Conservation (phyloP, 2,329 filamentous ascomycete species). For the Colletotrichum sidae region DNA sequence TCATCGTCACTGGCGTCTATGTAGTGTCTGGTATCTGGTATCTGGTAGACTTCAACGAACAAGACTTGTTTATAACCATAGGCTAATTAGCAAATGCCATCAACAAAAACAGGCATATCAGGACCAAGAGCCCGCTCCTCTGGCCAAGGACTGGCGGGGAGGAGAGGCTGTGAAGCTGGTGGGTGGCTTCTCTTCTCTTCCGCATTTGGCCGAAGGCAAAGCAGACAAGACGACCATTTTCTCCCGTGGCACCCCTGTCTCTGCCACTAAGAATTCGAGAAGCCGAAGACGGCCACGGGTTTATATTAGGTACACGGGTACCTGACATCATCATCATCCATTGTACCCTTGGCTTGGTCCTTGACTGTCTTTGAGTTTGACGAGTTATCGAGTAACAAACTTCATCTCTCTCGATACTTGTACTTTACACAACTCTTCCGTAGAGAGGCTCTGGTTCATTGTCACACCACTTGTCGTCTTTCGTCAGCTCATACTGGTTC, state of each 20-base stretch:
- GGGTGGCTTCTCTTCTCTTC: constrained; percentile 10
- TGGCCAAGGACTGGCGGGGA: too few species aligned
- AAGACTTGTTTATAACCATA: too few species aligned
- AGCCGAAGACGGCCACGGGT: constrained; percentile 20
- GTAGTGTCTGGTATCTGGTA: too few species aligned
- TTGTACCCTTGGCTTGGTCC: constrained; percentile 5
- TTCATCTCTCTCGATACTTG: background rate
- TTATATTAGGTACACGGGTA: constrained; percentile 18
- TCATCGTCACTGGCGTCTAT: too few species aligned
- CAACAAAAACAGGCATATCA: too few species aligned
- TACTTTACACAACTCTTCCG: background rate
- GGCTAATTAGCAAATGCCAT: too few species aligned
- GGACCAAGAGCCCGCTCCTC: background rate
- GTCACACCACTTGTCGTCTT: too few species aligned
- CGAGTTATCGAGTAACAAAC: background rate
- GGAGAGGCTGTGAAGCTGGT: constrained; percentile 17
- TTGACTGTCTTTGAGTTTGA: constrained; percentile 7
- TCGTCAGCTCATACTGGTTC: too few species aligned
- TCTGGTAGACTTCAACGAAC: too few species aligned
- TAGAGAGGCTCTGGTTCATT: too few species aligned
- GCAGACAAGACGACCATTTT: background rate
- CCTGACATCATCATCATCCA: constrained; percentile 30
- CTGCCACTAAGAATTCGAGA: constrained; percentile 28
- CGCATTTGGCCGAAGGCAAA: constrained; percentile 36
- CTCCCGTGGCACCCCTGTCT: constrained; percentile 2